Evolutionary conservation across 257 asterid genomes (phyloP), one percentile per base, ranked within the genome.

Genomic region (Coffea canephora): DNA sequence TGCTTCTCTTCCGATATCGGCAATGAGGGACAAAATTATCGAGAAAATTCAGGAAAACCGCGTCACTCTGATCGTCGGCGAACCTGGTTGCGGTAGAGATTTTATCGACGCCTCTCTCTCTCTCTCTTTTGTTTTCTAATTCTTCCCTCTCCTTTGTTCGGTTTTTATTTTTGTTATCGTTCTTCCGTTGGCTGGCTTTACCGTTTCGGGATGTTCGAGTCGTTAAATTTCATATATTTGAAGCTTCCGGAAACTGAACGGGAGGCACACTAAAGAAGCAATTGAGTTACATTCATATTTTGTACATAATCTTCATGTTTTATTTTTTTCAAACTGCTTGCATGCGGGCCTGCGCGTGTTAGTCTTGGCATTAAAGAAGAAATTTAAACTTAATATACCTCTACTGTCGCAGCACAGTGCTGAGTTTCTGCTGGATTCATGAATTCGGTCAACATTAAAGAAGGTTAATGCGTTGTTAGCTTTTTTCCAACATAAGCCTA

Each of bases 21-120:
- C 91, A 16, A 77, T 88, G 91, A 89, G 87, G 70, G 70, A 55
- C 21, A 92, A 89, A 80, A 95, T 95, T 59, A 80, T 95, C 4
- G 97, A 90, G 52, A 95, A 95, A 84, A 89, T 95, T 81, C 54
- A 73, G 83, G 96, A 91, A 80, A 95, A 95, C 83, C 97, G 97
- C 14, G 97, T 95, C 68, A 95, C 99, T 25, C 87, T 95, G n/a
- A 92, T 93, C 75, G 87, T 93, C 52, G 99, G 99, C 0, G 99
- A 95, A 84, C 89, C 99, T 77, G 98, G 99, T 31, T 93, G 98
- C 79, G 98, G 99, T 95, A 89, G 73, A 4, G 45, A 46, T 52
- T 31, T 15, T 10, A 15, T 14, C 49, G 46, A 13, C 39, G 45
- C 0, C 34, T n/a, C 8, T 43, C 23, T 18, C 43, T 39, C 43